Base-by-base conservation (phyloP, 495 filamentous ascomycete species). In the Hamigera avellanea region DNA sequence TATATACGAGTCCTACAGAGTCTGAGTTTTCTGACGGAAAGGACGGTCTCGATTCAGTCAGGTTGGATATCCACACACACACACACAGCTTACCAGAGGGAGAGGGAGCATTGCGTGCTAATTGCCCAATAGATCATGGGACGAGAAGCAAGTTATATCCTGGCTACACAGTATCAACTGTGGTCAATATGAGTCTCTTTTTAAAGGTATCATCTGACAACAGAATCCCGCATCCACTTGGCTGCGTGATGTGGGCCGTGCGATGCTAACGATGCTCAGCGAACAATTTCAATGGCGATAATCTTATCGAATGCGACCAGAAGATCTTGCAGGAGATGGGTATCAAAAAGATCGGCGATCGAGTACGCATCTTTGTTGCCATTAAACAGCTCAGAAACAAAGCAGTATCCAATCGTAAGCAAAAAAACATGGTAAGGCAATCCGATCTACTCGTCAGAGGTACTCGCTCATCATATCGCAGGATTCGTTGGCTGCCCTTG, bases 251-350 rank as follows among this genome's bases (percentile, higher is more conserved):
- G 30, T 17, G 5, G 13, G 15, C 17, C 15, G n/a, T n/a, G 6
- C 16, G 12, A 19, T 6, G 27, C 51, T 57, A 38, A 62, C 36
- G 1, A 13, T 16, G 18, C 28, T 3, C 33, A 80, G 78, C 75
- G 40, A 94, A 99, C 50, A 83, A 95, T 52, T 93, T 99, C 64
- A 96, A 86, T 50, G 91, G 91, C 36, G 86, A 93, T 57, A 95
- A 93, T 50, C 67, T 99, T 28, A 72, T 99, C 39, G 91, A 99
- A 59, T 89, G 94, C 59, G 91, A 99, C 54, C 93, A 95, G 64
- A 78, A 82, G 35, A 85, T 91, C 32, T 71, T 99, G 39, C 93
- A 96, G 59, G 91, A 99, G 50, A 88, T 99, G 75, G 91, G 91
- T 17, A 86, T 99, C 43, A 93, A 95, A 45, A 99, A 95, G 59